Percentiles rank a stretch among this genome's conserved stretches.
phyloP scores from a whole-genome alignment of 306 rosid genomes.

The Quercus mongolica region DNA sequence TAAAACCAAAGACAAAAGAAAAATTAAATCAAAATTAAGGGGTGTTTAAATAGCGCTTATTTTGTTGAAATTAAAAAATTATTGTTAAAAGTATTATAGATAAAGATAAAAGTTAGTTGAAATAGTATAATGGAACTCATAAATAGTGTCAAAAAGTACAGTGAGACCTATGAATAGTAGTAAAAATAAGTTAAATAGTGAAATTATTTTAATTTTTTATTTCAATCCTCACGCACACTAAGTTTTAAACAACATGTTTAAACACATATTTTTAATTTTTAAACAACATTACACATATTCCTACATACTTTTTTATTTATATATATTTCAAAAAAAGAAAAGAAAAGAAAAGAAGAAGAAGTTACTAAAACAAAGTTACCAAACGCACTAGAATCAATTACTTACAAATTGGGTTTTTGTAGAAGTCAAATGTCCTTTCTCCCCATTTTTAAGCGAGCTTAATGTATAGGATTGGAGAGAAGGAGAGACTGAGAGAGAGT shows the following conservation, averaged over 20 bases:
- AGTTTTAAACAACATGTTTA: rapidly evolving
- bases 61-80: rapidly evolving
- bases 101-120: no score
- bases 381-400: no score
- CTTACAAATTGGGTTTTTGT: constrained; percentile 30
- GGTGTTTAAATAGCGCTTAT: rapidly evolving
- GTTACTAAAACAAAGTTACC: no score
- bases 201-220: no score
- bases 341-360: no score
- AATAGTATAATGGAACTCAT: rapidly evolving
- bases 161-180: rapidly evolving
- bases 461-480: constrained; percentile 18
- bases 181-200: rapidly evolving
- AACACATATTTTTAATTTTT: no score
- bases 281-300: no score
- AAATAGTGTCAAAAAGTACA: no score
- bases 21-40: no score
- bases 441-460: constrained; percentile 10
- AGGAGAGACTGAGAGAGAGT: constrained; percentile 17
- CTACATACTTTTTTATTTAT: no score
- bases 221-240: rapidly evolving
- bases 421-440: constrained; percentile 60
- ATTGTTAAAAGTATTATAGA: rapidly evolving
- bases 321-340: no score
- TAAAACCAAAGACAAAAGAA: no score